Conservation (phyloP, 169 alveolate species). For the Plasmodium adleri region DNA sequence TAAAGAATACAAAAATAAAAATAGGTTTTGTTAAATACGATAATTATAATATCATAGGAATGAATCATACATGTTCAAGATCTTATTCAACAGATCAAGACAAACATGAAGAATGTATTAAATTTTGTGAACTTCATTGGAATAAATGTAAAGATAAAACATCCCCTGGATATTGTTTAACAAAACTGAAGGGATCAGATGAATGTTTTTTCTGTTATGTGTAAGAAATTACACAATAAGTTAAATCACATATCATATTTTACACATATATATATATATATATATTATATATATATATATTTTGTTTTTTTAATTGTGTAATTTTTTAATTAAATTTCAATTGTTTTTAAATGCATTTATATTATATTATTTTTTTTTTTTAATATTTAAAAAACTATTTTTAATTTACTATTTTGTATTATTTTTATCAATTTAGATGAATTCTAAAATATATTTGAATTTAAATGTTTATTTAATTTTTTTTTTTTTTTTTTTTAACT, state of each 20-base stretch:
- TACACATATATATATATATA: too few relatives aligned
- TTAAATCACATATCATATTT: background rate
- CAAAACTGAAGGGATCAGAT: conserved; percentile 9
- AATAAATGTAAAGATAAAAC: conserved; percentile 2
- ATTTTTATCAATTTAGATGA: too few relatives aligned
- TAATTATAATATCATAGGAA: conserved; percentile 13
- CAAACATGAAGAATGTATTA: conserved; percentile 8
- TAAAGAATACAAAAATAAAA: conserved; percentile 17
- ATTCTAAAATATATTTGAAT: too few relatives aligned
- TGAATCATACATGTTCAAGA: conserved; percentile 33
- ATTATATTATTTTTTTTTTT: too few relatives aligned
- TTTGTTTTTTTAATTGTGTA: too few relatives aligned
- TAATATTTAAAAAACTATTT: too few relatives aligned
- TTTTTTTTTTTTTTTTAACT: too few relatives aligned
- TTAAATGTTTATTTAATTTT: too few relatives aligned
- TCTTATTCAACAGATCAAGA: background rate
- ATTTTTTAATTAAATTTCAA: too few relatives aligned
- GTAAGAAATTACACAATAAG: background rate
- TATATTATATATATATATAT: too few relatives aligned
- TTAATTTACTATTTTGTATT: too few relatives aligned
- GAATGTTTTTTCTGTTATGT: conserved; percentile 35
- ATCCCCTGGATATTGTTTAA: conserved; percentile 56
- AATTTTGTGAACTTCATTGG: conserved; percentile 47
- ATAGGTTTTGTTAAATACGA: conserved; percentile 6
- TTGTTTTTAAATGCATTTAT: too few relatives aligned